Conservation (phyloP, 2,329 filamentous ascomycete genomes). For the Colletotrichum cuscutae region DNA sequence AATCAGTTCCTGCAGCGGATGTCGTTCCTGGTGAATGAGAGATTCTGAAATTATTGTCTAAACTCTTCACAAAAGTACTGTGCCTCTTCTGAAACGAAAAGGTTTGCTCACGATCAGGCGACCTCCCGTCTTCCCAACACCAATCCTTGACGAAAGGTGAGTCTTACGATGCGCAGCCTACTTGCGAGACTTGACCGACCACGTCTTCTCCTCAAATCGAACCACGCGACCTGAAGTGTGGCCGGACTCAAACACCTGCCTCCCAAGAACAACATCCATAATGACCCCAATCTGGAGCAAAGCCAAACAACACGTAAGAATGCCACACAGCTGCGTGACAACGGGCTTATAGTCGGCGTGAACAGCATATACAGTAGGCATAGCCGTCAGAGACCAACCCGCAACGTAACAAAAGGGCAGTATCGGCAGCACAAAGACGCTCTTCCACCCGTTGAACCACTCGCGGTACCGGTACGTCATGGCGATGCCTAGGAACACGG, state of each 20-base stretch:
- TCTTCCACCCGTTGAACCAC: conserved; percentile 7
- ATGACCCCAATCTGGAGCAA: neutral
- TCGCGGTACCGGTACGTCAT: conserved; percentile 9
- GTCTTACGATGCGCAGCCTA: neutral
- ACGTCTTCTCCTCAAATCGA: neutral
- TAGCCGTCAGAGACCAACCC: neutral
- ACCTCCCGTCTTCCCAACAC: neutral
- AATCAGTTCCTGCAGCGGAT: neutral
- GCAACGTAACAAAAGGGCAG: conserved; percentile 9
- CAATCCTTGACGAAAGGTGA: neutral
- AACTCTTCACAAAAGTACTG: neutral
- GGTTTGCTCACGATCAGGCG: neutral
- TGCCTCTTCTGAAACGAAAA: neutral
- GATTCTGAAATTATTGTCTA: neutral
- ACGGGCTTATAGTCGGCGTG: neutral
- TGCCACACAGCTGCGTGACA: neutral
- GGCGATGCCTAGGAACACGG: conserved; percentile 5
- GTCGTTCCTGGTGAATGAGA: neutral
- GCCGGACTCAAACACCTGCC: neutral
- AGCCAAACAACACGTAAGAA: conserved; percentile 2
- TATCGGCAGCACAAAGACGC: neutral
- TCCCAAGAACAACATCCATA: neutral
- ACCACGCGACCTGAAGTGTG: neutral
- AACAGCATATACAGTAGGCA: conserved; percentile 7
- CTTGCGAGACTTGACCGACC: neutral